Evolutionary conservation across 2,329 filamentous ascomycete species (phyloP).

Genomic region (Daldinia sp.): DNA sequence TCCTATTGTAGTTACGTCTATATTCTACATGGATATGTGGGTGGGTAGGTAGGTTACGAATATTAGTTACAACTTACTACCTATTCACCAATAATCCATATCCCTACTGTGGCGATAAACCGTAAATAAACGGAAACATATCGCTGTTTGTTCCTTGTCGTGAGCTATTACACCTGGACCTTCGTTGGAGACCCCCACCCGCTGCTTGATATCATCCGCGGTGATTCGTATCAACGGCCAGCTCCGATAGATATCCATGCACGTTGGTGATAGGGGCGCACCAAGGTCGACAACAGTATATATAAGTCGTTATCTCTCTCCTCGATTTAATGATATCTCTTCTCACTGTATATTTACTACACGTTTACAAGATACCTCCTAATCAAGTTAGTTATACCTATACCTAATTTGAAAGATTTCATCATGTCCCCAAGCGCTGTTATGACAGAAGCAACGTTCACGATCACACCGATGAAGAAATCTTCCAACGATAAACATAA

Average conservation of each 20-base stretch:
- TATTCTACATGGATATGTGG: background rate
- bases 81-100: background rate
- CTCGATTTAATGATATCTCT: no score
- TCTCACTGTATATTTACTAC: no score
- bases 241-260: conserved; percentile 31
- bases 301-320: background rate
- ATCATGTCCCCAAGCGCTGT: conserved; percentile 25
- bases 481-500: conserved; percentile 47
- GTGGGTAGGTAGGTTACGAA: background rate
- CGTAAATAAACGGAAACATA: background rate
- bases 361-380: no score
- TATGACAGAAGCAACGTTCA: conserved; percentile 26
- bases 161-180: background rate
- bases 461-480: conserved; percentile 38
- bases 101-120: background rate
- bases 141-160: background rate
- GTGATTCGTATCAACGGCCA: conserved; percentile 25
- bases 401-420: background rate
- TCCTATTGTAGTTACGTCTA: no score
- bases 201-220: conserved; percentile 9
- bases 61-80: background rate
- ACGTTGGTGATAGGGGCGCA: conserved; percentile 16
- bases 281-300: conserved; percentile 1
- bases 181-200: conserved; percentile 12
- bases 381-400: background rate